A percentile compares a stretch with the other conserved stretches of the same genome.
phyloP scores from a whole-genome alignment of 2,329 filamentous ascomycete genomes.

The Sporothrix euskadiensis region DNA sequence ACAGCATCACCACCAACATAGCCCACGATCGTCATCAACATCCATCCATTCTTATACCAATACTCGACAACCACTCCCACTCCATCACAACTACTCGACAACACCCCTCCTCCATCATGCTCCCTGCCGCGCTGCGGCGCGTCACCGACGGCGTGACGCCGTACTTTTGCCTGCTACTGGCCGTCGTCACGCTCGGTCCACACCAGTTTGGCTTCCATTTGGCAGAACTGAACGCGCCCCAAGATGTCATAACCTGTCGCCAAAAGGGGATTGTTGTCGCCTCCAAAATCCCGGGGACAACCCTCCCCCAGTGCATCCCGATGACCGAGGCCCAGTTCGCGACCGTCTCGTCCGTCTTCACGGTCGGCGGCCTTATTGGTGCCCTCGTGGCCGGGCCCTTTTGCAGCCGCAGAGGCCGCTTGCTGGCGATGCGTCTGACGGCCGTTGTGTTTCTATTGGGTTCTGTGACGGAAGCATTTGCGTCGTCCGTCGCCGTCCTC shows the following conservation, averaged over 20 bases:
- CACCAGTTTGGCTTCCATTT: conserved; percentile 94
- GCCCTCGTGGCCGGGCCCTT: conserved; percentile 77
- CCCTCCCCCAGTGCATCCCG: conserved; percentile 75
- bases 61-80: background rate
- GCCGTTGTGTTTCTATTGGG: conserved; percentile 75
- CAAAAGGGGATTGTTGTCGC: conserved; percentile 47
- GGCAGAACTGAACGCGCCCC: conserved; percentile 93
- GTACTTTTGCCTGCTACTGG: conserved; percentile 75
- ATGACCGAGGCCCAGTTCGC: conserved; percentile 84
- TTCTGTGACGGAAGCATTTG: conserved; percentile 71
- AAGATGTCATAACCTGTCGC: conserved; percentile 88
- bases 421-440: conserved; percentile 74
- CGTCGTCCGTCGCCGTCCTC: conserved; percentile 66
- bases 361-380: conserved; percentile 80
- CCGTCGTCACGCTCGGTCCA: conserved; percentile 78
- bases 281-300: conserved; percentile 36
- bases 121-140: conserved; percentile 42
- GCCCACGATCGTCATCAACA: background rate
- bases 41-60: background rate
- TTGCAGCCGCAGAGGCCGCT: conserved; percentile 74
- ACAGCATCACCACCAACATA: background rate
- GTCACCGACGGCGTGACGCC: conserved; percentile 60
- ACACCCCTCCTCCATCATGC: conserved; percentile 15
- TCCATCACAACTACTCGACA: background rate
- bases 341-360: conserved; percentile 86